A percentile compares a stretch with the other conserved stretches of the same genome.
These are phyloP conservation scores for Pachysandra terminalis DNA, from an alignment of 164 flowering plant genomes.

Conservation along the genomic window DNA sequence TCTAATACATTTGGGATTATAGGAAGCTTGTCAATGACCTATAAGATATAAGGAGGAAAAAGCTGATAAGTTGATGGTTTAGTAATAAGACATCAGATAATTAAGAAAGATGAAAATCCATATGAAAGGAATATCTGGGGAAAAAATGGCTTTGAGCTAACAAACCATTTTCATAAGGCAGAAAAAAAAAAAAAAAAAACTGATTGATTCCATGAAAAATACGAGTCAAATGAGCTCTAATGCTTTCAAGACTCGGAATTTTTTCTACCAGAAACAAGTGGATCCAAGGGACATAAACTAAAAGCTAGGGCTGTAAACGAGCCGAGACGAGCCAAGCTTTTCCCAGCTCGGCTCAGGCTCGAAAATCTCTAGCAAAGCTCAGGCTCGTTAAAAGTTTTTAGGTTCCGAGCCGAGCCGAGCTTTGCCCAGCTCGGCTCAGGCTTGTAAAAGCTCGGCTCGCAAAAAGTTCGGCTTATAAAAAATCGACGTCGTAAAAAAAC, in stretches of 20 bases:
- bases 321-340: no score
- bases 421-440: no score
- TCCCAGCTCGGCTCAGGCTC: no score
- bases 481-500: no score
- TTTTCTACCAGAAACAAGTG: neutral
- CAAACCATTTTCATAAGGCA: no score
- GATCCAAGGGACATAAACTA: neutral
- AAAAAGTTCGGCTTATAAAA: no score
- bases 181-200: neutral
- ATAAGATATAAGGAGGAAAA: neutral
- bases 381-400: no score
- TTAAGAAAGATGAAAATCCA: neutral
- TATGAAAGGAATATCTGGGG: neutral
- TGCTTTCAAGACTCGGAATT: neutral
- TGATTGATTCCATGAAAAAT: neutral
- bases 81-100: neutral
- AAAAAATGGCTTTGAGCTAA: no score
- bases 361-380: no score
- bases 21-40: constrained; percentile 90
- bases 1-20: constrained; percentile 63
- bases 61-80: neutral
- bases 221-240: neutral
- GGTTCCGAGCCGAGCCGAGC: no score
- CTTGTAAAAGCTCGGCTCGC: no score
- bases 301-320: no score